Percentiles rank a stretch among this genome's conserved stretches.
Evolutionary conservation across 164 flowering plant species (phyloP).

Genomic region (Cinnamomum micranthum): DNA sequence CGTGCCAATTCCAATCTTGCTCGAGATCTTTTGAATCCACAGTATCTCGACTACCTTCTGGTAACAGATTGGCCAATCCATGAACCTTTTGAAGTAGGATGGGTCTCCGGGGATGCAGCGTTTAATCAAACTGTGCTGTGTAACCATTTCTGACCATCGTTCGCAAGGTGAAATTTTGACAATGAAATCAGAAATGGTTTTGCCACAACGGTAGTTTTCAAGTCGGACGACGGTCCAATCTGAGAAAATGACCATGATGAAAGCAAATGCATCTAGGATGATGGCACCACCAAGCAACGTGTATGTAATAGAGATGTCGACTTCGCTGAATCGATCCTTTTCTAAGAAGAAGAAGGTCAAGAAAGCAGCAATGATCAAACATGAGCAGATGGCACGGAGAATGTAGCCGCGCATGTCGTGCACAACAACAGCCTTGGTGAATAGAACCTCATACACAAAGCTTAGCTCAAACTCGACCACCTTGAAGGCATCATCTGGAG

Average conservation of each 20-base stretch:
- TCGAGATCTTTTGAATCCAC: not conserved
- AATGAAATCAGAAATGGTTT: not conserved
- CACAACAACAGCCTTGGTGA: constrained; percentile 24
- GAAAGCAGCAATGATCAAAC: not conserved
- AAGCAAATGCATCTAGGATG: constrained; percentile 27
- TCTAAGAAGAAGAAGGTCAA: not conserved
- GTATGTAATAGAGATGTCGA: constrained; percentile 36
- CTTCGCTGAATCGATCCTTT: constrained; percentile 2
- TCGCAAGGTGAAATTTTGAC: not conserved
- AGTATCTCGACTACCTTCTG: not conserved
- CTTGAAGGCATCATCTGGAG: constrained; percentile 13
- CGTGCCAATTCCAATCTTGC: not conserved
- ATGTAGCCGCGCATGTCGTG: not conserved
- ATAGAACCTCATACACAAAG: constrained; percentile 26
- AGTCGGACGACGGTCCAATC: constrained; percentile 31
- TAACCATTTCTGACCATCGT: constrained; percentile 12
- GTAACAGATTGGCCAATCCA: not conserved
- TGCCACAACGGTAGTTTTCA: too few relatives aligned
- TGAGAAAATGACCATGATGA: constrained; percentile 31
- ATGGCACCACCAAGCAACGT: constrained; percentile 39
- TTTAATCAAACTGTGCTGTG: constrained; percentile 11
- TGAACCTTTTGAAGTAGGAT: not conserved
- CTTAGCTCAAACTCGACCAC: constrained; percentile 31
- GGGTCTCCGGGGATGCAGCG: constrained; percentile 1
- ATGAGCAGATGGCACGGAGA: not conserved